Base-by-base conservation (phyloP, 2,329 filamentous ascomycete species). In the Diaporthe sp. region DNA sequence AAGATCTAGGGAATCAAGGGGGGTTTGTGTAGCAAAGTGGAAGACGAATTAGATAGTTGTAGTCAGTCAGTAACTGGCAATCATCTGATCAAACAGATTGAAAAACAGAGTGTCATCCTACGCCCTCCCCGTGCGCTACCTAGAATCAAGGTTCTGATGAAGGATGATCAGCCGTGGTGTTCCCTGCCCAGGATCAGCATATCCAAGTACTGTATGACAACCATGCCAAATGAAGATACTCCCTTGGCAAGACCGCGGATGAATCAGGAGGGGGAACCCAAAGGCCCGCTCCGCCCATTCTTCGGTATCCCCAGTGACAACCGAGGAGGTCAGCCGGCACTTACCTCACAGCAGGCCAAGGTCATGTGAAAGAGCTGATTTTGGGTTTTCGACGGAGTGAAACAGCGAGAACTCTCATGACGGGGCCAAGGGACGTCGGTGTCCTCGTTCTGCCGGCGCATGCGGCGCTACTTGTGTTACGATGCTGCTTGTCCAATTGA, bases 21-120 rank as follows among this genome's bases (percentile, higher is more conserved):
- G 31, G 31, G 20, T 68, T 53, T 39, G 65, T 55, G 34, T 70
- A 70, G 47, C 47, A 55, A n/a, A 70, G 49, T 70, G n/a, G 65
- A 15, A 37, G n/a, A 31, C 13, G 49, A 37, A 51, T 70, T 70
- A 55, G 65, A 70, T 68, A 68, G 65, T 68, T 39, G 22, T 53
- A 55, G 47, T 39, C 65, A 70, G 31, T 37, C 22, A 49, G 63
- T 37, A 57, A n/a, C 55, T 55, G 49, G 65, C 47, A 17, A 31
- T 53, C 34, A 42, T 70, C 34, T 70, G 65, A 42, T 70, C 31
- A 28, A 55, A 22, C 65, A 55, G 34, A 42, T 39, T 70, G 65
- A 37, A 70, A 55, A 70, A 70, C 63, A 55, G n/a, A 22, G 34
- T 22, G 22, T 39, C 49, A 55, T 55, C 15, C 31, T 28, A 37